Evolutionary conservation across 78 protist species (phyloP).

Genomic region (Chrysochromulina tobinii): DNA sequence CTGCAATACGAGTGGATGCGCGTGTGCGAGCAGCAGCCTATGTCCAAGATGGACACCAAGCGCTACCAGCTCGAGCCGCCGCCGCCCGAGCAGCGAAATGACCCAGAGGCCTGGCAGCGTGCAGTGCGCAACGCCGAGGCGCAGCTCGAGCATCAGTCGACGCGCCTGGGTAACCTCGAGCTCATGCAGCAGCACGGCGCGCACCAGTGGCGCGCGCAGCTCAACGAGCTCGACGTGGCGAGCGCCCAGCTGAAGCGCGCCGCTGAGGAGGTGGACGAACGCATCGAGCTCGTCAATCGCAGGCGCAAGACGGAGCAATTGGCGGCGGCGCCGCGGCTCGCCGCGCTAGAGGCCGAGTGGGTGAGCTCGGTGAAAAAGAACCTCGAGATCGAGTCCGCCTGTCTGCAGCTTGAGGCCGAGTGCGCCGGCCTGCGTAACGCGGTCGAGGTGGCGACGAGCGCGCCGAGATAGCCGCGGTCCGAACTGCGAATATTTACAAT

Average conservation of each 20-base stretch:
- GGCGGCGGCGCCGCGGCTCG: neutral
- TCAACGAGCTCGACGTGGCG: neutral
- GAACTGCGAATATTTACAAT: too few relatives aligned
- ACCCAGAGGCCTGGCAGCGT: neutral
- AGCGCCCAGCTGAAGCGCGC: neutral
- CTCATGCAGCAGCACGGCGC: neutral
- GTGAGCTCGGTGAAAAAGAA: neutral
- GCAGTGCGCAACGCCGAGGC: neutral
- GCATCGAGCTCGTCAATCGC: neutral
- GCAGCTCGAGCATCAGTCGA: neutral
- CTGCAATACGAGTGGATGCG: neutral
- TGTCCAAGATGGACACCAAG: neutral
- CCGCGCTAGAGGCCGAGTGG: neutral
- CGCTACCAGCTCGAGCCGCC: conserved; percentile 4
- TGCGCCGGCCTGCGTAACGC: neutral
- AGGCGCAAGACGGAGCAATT: neutral
- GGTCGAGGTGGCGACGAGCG: too few relatives aligned
- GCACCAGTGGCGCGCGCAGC: neutral
- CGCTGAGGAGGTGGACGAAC: neutral
- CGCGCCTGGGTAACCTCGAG: neutral
- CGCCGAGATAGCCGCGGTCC: too few relatives aligned
- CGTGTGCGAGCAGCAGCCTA: neutral
- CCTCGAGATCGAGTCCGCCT: neutral
- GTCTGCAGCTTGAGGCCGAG: neutral
- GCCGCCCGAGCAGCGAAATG: neutral